Evolutionary conservation across 768 basidiomycete genomes (phyloP).

Genomic region (Mycena indigotica): DNA sequence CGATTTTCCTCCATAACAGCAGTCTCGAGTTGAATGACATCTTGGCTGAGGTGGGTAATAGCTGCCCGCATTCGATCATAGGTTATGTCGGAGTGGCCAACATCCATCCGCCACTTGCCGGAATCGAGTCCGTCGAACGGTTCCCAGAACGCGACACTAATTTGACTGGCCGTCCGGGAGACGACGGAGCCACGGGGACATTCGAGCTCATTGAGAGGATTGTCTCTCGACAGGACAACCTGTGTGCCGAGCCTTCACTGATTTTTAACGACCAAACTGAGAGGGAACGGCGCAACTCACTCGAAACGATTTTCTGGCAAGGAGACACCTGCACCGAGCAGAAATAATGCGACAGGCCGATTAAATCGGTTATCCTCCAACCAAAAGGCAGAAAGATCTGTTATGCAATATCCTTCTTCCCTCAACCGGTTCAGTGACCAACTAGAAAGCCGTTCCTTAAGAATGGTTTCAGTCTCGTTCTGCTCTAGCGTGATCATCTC

Average conservation of each 20-base stretch:
- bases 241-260: conserved; percentile 75
- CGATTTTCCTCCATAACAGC: conserved; percentile 32
- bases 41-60: conserved; percentile 54
- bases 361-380: conserved; percentile 63
- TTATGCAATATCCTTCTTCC: conserved; percentile 75
- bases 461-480: conserved; percentile 58
- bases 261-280: no score
- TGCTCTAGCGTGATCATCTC: conserved; percentile 63
- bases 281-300: conserved; percentile 45
- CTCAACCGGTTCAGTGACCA: conserved; percentile 65
- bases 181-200: conserved; percentile 60
- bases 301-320: conserved; percentile 72
- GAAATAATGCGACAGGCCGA: conserved; percentile 66
- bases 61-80: conserved; percentile 73
- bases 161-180: conserved; percentile 47
- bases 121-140: conserved; percentile 42
- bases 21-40: conserved; percentile 48
- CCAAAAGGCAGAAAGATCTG: conserved; percentile 70
- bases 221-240: conserved; percentile 61
- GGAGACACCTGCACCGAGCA: conserved; percentile 59
- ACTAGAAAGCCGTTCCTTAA: conserved; percentile 63
- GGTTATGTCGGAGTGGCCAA: conserved; percentile 67
- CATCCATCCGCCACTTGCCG: conserved; percentile 67
- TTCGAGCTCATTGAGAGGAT: conserved; percentile 57
- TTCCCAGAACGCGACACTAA: conserved; percentile 62